Percentiles rank a stretch among this genome's conserved stretches.
phyloP scores from a whole-genome alignment of 306 rosid genomes.

The Sphenostylis stenocarpa region DNA sequence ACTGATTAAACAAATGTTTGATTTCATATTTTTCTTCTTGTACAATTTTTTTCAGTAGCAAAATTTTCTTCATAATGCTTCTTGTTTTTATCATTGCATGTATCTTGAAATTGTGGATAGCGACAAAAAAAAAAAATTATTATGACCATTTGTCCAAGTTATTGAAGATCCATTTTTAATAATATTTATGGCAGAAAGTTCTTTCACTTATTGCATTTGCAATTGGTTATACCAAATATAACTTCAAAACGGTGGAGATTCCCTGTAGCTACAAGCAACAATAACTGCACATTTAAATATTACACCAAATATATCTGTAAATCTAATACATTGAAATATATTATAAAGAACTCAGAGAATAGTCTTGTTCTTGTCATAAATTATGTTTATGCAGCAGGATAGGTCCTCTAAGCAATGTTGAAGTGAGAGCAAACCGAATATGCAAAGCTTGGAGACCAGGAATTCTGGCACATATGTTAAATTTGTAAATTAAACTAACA shows the following conservation, averaged over 20 bases:
- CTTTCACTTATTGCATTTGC: slow-evolving; percentile 3
- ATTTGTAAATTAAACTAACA: background rate
- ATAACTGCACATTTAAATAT: background rate
- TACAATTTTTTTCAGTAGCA: background rate
- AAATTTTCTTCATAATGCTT: background rate
- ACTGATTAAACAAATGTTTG: slow-evolving; percentile 3
- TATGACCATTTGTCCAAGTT: too few relatives aligned
- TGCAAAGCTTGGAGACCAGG: background rate
- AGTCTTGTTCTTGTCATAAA: background rate
- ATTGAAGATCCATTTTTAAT: background rate
- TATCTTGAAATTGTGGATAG: background rate
- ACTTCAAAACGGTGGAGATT: background rate
- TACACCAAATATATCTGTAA: background rate
- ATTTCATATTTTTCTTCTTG: slow-evolving; percentile 1
- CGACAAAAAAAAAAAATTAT: background rate
- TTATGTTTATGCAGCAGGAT: background rate
- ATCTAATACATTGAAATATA: background rate
- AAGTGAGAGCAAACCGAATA: background rate
- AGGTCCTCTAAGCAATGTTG: background rate
- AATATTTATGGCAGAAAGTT: background rate
- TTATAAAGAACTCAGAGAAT: background rate
- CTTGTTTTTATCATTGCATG: background rate
- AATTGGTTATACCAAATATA: background rate
- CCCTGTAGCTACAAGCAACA: background rate
- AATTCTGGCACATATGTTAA: background rate